Evolutionary conservation across 1,139 yeast species (phyloP), one percentile per base, ranked within the genome.

Genomic region (Yamadazyma membranifaciens): DNA sequence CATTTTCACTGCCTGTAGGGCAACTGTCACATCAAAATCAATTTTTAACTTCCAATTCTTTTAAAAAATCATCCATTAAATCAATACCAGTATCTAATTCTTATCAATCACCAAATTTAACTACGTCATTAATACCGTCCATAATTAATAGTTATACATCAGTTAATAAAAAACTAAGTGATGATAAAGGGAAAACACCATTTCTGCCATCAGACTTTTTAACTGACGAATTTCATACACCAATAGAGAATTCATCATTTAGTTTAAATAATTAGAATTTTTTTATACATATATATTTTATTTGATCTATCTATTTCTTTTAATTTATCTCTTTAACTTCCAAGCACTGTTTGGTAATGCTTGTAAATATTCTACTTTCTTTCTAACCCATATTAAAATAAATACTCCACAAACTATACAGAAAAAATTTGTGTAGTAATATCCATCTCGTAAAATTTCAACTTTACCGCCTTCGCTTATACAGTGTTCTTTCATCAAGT

Each of bases 351-450:
- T 67, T 2, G 89, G 89, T 40, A 85, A 66, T 25, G 76, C 61
- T 59, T 86, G 92, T 43, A 86, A 65, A 45, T 73, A 61, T 10
- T 66, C 60, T 17, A 80, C 76, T 45, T 83, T 83, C 42, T 67
- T 72, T 50, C 75, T 78, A 34, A 87, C 83, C 80, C 85, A 88
- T 39, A 80, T 69, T 59, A 84, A 87, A 13, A 89, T 67, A 0
- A 71, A n/a, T 9, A 83, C 45, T 1, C 98, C 98, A 32, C 86
- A 45, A 0, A 60, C 38, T 3, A 91, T 78, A 61, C 98, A 91
- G 10, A 88, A 43, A 6, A 78, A 44, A 56, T 88, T 91, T 38
- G 95, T 83, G 39, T 78, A 74, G 58, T 83, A 88, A 63, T 89
- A 92, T 0, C 98, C 98, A 61, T 92, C 98, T 43, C 78, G 70